phyloP scores from a whole-genome alignment of 371 early-diverging fungal genomes.

The Zancudomyces culisetae region DNA sequence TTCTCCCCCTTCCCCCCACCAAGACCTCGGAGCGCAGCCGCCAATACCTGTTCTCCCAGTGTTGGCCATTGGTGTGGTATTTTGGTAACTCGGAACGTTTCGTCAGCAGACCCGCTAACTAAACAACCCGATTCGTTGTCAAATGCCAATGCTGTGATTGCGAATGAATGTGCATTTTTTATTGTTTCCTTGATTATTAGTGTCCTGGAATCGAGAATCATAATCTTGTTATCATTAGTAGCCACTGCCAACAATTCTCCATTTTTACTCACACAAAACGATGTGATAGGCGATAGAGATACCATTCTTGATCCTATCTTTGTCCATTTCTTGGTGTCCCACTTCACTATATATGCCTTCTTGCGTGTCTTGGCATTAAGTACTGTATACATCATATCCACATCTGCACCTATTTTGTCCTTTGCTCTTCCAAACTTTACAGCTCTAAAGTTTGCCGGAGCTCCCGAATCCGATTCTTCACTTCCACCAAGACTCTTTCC shows the following conservation, averaged over 20 bases:
- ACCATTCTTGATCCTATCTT: conserved; percentile 5
- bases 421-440: conserved; percentile 9
- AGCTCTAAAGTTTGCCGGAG: conserved; percentile 9
- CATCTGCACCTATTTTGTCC: background rate
- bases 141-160: conserved; percentile 43
- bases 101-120: conserved; percentile 47
- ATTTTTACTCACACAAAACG: conserved; percentile 26
- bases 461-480: conserved; percentile 5
- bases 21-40: too few relatives aligned
- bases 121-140: conserved; percentile 31
- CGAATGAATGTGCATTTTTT: conserved; percentile 40
- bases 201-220: conserved; percentile 29
- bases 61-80: conserved; percentile 29
- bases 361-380: conserved; percentile 17
- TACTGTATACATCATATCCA: conserved; percentile 14
- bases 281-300: conserved; percentile 9
- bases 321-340: conserved; percentile 12
- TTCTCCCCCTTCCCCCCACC: too few relatives aligned
- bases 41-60: conserved; percentile 1
- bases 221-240: conserved; percentile 31
- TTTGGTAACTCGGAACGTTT: conserved; percentile 30
- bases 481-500: background rate
- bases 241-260: conserved; percentile 38
- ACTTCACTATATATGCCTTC: conserved; percentile 14
- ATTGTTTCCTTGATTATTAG: conserved; percentile 7